A percentile compares a stretch with the other conserved stretches of the same genome.
These are phyloP conservation scores for Metschnikowia kunwiensis DNA, from an alignment of 805 yeast genomes.

Conservation along the genomic window DNA sequence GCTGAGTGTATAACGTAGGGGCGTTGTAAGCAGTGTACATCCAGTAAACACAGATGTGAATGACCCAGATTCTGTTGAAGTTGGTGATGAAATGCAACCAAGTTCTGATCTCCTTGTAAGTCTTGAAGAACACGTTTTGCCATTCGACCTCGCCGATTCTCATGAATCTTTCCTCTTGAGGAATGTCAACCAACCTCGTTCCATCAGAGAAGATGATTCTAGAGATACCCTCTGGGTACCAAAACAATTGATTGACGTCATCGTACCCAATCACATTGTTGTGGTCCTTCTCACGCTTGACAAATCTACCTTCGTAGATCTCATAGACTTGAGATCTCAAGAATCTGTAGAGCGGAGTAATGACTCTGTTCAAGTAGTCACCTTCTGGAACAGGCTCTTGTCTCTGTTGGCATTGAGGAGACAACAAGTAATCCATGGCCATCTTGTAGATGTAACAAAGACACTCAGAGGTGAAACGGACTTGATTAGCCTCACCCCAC, in stretches of 20 bases:
- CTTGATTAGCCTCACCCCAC: constrained; percentile 94
- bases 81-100: constrained; percentile 75
- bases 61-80: constrained; percentile 90
- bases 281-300: constrained; percentile 84
- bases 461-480: constrained; percentile 81
- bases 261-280: constrained; percentile 86
- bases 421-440: constrained; percentile 83
- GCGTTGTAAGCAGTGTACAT: constrained; percentile 92
- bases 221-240: constrained; percentile 99
- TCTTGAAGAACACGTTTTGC: constrained; percentile 81
- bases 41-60: constrained; percentile 89
- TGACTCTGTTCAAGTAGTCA: constrained; percentile 85
- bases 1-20: constrained; percentile 83
- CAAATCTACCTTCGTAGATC: constrained; percentile 74
- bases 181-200: constrained; percentile 83
- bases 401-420: constrained; percentile 89
- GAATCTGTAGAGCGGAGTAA: constrained; percentile 85
- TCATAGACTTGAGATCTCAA: constrained; percentile 80
- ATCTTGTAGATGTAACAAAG: constrained; percentile 93
- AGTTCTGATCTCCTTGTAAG: constrained; percentile 69
- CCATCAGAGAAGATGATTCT: constrained; percentile 91
- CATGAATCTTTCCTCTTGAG: constrained; percentile 83
- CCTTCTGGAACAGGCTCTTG: constrained; percentile 82
- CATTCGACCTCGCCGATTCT: constrained; percentile 91
- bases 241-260: constrained; percentile 96